Percentiles rank a stretch among this genome's conserved stretches.
These are phyloP conservation scores for Aureobasidium sp. DNA, from an alignment of 2,329 filamentous ascomycete species.

Conservation along the genomic window DNA sequence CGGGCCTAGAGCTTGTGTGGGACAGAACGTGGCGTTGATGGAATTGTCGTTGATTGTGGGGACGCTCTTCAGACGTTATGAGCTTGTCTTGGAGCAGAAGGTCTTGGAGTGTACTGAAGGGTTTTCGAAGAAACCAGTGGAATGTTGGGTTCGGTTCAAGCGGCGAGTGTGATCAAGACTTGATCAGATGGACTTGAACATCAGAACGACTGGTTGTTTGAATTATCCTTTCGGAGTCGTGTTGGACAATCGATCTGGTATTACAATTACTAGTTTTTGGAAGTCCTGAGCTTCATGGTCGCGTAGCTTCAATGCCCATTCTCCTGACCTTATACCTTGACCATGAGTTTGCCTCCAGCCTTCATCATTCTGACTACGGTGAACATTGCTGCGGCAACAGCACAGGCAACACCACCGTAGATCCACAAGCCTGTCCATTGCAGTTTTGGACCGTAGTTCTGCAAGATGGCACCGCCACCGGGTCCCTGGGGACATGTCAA, in stretches of 20 bases:
- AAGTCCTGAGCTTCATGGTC: not conserved
- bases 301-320: not conserved
- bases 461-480: conserved; percentile 27
- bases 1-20: conserved; percentile 34
- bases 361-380: conserved; percentile 18
- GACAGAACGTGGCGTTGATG: conserved; percentile 35
- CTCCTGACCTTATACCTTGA: conserved; percentile 15
- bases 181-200: not conserved
- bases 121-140: conserved; percentile 26
- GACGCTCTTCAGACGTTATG: conserved; percentile 27
- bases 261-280: not conserved
- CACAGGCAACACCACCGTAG: conserved; percentile 23
- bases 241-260: not conserved
- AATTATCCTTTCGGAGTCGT: too few species aligned
- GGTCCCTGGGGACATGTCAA: conserved; percentile 17
- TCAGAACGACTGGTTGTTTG: not conserved
- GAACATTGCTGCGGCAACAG: conserved; percentile 14
- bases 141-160: conserved; percentile 20
- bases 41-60: conserved; percentile 32
- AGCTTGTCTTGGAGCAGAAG: conserved; percentile 27
- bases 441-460: conserved; percentile 13
- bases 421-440: conserved; percentile 30
- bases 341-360: conserved; percentile 20
- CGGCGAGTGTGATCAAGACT: not conserved
- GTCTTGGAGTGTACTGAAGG: conserved; percentile 26